These are phyloP conservation scores for Cladosporium sp. DNA, from an alignment of 2,329 filamentous ascomycete species.

Conservation along the genomic window DNA sequence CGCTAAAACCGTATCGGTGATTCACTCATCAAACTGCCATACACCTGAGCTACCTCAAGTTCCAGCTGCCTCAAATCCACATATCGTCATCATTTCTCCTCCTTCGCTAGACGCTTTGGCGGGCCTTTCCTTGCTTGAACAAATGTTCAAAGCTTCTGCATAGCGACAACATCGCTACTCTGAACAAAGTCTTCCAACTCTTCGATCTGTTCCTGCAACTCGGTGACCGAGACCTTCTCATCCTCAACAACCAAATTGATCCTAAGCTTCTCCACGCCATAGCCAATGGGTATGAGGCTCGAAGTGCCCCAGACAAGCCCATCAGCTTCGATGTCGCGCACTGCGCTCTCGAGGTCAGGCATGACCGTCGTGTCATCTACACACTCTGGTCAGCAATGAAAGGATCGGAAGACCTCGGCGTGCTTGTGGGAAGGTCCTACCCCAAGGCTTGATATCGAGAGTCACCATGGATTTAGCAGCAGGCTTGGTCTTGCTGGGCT, in stretches of 20 bases:
- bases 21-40: background rate
- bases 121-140: background rate
- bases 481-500: constrained; percentile 87
- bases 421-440: constrained; percentile 48
- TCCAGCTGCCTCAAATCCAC: background rate
- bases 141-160: constrained; percentile 76
- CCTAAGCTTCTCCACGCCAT: constrained; percentile 98
- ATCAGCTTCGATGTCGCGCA: constrained; percentile 83
- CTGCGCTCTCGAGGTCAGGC: constrained; percentile 73
- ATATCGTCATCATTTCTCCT: background rate
- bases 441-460: constrained; percentile 97
- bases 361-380: constrained; percentile 93
- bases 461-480: constrained; percentile 95
- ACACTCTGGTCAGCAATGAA: background rate
- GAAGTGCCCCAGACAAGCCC: constrained; percentile 95
- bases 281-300: constrained; percentile 86
- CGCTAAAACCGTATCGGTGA: constrained; percentile 3
- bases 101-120: background rate
- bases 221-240: constrained; percentile 85
- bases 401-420: background rate
- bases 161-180: constrained; percentile 85
- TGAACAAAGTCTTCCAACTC: constrained; percentile 94
- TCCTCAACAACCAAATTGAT: constrained; percentile 98
- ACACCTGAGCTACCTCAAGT: background rate
- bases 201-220: constrained; percentile 83